Evolutionary conservation across 2,329 filamentous ascomycete species (phyloP), one percentile per base, ranked within the genome.

Genomic region (Xylaria hypoxylon): DNA sequence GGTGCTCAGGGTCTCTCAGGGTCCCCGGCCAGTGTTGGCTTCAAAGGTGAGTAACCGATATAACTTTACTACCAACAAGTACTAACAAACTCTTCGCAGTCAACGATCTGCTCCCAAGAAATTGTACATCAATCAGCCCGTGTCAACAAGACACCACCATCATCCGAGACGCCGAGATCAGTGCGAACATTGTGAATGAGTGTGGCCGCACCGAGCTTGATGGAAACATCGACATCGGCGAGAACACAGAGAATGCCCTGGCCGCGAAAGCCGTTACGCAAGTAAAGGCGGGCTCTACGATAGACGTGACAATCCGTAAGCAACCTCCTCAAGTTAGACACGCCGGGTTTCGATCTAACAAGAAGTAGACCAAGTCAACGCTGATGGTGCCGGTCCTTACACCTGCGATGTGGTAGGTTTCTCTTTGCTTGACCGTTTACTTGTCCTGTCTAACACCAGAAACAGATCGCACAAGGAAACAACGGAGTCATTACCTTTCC

Each of bases 101-200:
- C 40, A 31, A 69, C 45, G 26, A 31, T 10, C 13, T 84, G 83
- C 90, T 67, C 83, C 86, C 89, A 31, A 84, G 89, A 68, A 88
- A 90, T 76, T 89, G 88, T 77, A 89, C 87, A 17, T 80, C 80
- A 62, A 88, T 89, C 79, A 87, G 83, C 75, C 88, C 89, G 22
- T 90, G 89, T 81, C 88, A 91, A 73, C 86, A 87, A 69, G 89
- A 91, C 64, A 82, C 87, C 11, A 89, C 87, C 59, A 83, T 90
- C 73, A 90, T 91, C 77, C 83, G 84, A 59, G 86, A 88, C 64
- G 83, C 83, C 17, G 82, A 87, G 79, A 84, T 87, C 71, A 68
- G 70, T 6, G 77, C 80, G 59, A 86, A 86, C 71, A 75, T 84
- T 7, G 86, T 87, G 55, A 87, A 87, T 71, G 82, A 85, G 64